A percentile compares a stretch with the other conserved stretches of the same genome.
Evolutionary conservation across 2,329 filamentous ascomycete genomes (phyloP).

Genomic region (Penicillium glabrum): DNA sequence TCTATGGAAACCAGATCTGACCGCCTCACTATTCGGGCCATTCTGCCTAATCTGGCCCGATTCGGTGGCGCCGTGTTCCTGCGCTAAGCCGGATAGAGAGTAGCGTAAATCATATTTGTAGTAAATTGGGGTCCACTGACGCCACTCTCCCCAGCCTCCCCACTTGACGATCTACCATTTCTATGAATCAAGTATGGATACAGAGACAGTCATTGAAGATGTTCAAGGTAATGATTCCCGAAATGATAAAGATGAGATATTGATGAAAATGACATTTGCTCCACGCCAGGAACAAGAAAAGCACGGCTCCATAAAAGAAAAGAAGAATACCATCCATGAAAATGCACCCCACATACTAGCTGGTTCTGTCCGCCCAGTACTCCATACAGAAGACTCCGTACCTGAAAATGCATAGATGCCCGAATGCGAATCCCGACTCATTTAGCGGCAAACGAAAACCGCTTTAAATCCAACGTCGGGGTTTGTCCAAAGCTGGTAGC

Average conservation of each 20-base stretch:
- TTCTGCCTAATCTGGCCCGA: constrained; percentile 6
- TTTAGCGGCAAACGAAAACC: constrained; percentile 36
- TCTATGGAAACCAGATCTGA: constrained; percentile 34
- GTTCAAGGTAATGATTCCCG: not conserved
- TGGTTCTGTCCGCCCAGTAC: constrained; percentile 8
- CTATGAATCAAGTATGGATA: not conserved
- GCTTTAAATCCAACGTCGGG: constrained; percentile 34
- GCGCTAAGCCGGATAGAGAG: constrained; percentile 6
- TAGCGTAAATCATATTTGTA: constrained; percentile 12
- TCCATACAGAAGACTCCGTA: constrained; percentile 6
- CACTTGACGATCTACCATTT: not conserved
- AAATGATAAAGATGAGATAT: not conserved
- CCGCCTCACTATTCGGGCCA: constrained; percentile 28
- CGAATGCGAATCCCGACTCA: constrained; percentile 5
- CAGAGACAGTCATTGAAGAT: not conserved
- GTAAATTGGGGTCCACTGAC: constrained; percentile 9
- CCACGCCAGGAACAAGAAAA: constrained; percentile 10
- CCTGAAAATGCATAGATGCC: constrained; percentile 13
- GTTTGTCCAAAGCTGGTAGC: constrained; percentile 11
- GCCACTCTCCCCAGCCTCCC: constrained; percentile 2
- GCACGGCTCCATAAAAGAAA: constrained; percentile 5
- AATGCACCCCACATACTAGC: constrained; percentile 9
- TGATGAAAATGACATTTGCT: not conserved
- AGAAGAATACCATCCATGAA: not conserved
- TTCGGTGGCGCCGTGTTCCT: not conserved